Base-by-base conservation (phyloP, 805 yeast species). In the Ogataea nonfermentans region DNA sequence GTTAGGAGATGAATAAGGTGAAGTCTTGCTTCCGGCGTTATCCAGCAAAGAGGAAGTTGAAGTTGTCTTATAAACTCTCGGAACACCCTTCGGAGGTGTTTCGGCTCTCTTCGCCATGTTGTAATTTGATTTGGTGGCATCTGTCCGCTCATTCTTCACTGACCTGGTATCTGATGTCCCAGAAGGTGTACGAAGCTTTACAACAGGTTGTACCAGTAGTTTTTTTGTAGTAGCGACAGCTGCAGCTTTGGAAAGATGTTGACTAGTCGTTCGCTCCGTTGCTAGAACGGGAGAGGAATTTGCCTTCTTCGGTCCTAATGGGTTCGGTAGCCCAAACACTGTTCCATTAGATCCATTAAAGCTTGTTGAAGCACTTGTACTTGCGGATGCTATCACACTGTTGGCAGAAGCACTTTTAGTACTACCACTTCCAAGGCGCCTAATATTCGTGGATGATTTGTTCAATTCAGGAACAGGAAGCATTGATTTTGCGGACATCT, bases 401-500 rank as follows among this genome's bases (percentile, higher is more conserved):
- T 41, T 15, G 3, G 43, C 39, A 6, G 49, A 43, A 7, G 31
- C 43, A 24, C 44, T 41, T 32, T 40, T 38, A 5, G 40, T 22
- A 13, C 37, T 39, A 1, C 47, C 12, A 10, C 35, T 23, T 9
- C 41, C 45, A 5, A 33, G 24, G 17, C 31, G 28, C 29, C 29
- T 43, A 26, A 12, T 5, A 12, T 35, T 34, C 6, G 48, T 26
- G 27, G 30, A 39, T 2, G 51, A 34, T 26, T 51, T 59, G 29
- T 59, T 56, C 20, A 74, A 52, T 42, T 69, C 78, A 0, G 91
- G 89, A 26, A 84, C 68, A 24, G 85, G 82, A 64, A 80, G 75
- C 93, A 85, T 84, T 1, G 91, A 76, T 53, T 80, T 79, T 0
- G 93, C 93, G 37, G 75, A 74, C 61, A 85, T 71, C 46, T 81